Evolutionary conservation across 2,329 filamentous ascomycete genomes (phyloP), one percentile per base, ranked within the genome.

Genomic region (Mollisia scopiformis): DNA sequence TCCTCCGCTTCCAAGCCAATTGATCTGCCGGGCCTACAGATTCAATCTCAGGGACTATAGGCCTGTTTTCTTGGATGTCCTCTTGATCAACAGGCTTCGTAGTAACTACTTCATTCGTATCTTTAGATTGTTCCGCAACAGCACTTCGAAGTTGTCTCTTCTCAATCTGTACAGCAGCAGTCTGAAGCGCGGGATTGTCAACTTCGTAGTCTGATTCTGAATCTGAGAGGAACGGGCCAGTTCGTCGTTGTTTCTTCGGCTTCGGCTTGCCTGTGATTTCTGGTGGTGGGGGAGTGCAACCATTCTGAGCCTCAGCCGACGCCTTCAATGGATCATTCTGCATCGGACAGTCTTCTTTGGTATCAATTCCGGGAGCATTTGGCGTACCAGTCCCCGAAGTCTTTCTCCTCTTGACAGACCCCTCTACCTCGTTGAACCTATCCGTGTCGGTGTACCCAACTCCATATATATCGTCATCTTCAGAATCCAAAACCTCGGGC

Each of bases 161-260:
- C 35, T 68, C 66, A 2, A 59, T 62, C n/a, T 54, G 16, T 16
- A 68, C 28, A 43, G 66, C 67, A 46, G 8, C 50, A 25, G 47
- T 23, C 57, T 68, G 68, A 27, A 63, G 16, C 23, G 46, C n/a
- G 6, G 47, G 49, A 55, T 58, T 62, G 4, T 65, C 59, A 14
- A 57, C 25, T 23, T 79, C 78, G 19, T 76, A 75, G 50, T 84
- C 85, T 54, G 80, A 83, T 52, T 87, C 85, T 0, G 89, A 92
- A 62, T 92, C 89, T 59, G 90, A 84, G 41, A 93, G 71, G 67
- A 93, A 93, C 0, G 89, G 89, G 0, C 85, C 87, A 59, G 74
- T 80, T 61, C 73, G 69, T 63, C 66, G 67, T 37, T 62, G 57
- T 54, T 65, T 68, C 61, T 67, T 73, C 7, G 59, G 72, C 59